These are phyloP conservation scores for Cadophora gregata DNA, from an alignment of 2,329 filamentous ascomycete genomes.

Conservation along the genomic window DNA sequence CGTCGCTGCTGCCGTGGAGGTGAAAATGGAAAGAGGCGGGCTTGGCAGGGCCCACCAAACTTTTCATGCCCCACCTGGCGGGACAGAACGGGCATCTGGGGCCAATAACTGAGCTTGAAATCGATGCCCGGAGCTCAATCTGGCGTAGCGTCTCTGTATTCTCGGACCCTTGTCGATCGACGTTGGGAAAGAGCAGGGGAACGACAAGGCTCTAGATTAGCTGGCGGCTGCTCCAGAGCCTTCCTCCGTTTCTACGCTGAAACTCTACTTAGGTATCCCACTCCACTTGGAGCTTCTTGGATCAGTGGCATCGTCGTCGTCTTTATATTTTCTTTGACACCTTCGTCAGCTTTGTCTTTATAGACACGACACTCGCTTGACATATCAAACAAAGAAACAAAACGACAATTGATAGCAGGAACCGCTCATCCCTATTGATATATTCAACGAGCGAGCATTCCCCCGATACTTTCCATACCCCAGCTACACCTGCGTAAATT, in stretches of 20 bases:
- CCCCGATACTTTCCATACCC: background rate
- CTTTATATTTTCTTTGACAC: background rate
- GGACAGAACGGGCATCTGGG: background rate
- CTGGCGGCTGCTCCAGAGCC: slow-evolving; percentile 10
- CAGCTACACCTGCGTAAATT: background rate
- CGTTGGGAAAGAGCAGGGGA: slow-evolving; percentile 10
- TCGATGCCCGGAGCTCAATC: background rate
- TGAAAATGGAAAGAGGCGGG: background rate
- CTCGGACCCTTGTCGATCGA: background rate
- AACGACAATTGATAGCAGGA: background rate
- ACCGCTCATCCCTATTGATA: background rate
- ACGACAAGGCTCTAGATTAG: background rate
- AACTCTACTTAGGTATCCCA: no score
- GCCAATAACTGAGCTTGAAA: background rate
- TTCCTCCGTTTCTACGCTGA: background rate
- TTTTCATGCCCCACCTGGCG: background rate
- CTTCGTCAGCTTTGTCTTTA: slow-evolving; percentile 8
- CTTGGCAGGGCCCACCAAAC: slow-evolving; percentile 14
- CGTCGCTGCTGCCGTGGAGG: background rate
- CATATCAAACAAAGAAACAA: background rate
- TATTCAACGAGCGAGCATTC: slow-evolving; percentile 7
- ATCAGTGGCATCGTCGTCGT: no score
- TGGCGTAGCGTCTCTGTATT: background rate
- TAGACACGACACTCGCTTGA: slow-evolving; percentile 20
- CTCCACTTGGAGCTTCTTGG: background rate